These are phyloP conservation scores for Verticillium albo-atrum DNA, from an alignment of 2,329 filamentous ascomycete genomes.

Conservation along the genomic window DNA sequence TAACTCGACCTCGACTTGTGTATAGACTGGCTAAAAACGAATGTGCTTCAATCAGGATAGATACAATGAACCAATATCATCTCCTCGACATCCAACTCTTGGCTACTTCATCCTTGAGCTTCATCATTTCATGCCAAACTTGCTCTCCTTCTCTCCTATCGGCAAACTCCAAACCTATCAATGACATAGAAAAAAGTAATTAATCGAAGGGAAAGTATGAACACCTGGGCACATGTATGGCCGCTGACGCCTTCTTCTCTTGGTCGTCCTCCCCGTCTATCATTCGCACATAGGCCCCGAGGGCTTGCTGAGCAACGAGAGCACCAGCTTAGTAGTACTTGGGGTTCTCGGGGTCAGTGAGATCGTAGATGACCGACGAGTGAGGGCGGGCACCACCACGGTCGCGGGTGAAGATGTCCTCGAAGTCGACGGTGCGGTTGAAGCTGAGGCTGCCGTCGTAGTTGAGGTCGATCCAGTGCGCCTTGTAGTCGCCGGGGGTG, in stretches of 20 bases:
- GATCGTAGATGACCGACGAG: slow-evolving; percentile 51
- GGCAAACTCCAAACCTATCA: neutral
- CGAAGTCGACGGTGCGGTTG: slow-evolving; percentile 57
- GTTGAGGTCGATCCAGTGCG: slow-evolving; percentile 55
- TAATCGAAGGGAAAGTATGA: neutral
- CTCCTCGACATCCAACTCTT: neutral
- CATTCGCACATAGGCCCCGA: neutral
- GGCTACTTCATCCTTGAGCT: neutral
- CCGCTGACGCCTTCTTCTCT: neutral
- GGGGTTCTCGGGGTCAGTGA: slow-evolving; percentile 49
- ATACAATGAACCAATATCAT: neutral
- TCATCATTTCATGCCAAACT: neutral
- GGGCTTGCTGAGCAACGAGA: neutral
- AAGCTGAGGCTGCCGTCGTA: slow-evolving; percentile 51
- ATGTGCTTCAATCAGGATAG: neutral
- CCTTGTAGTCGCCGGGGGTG: slow-evolving; percentile 58
- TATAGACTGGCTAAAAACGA: neutral
- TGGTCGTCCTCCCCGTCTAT: neutral
- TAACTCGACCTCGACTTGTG: neutral
- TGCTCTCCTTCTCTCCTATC: neutral
- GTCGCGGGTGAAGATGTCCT: slow-evolving; percentile 40
- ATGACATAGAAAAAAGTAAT: neutral
- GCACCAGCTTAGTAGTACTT: slow-evolving; percentile 34
- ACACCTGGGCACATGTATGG: neutral
- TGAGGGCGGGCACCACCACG: slow-evolving; percentile 55